Percentiles rank a stretch among this genome's conserved stretches.
phyloP scores from a whole-genome alignment of 164 flowering plant genomes.

The Nelumbo lutea region DNA sequence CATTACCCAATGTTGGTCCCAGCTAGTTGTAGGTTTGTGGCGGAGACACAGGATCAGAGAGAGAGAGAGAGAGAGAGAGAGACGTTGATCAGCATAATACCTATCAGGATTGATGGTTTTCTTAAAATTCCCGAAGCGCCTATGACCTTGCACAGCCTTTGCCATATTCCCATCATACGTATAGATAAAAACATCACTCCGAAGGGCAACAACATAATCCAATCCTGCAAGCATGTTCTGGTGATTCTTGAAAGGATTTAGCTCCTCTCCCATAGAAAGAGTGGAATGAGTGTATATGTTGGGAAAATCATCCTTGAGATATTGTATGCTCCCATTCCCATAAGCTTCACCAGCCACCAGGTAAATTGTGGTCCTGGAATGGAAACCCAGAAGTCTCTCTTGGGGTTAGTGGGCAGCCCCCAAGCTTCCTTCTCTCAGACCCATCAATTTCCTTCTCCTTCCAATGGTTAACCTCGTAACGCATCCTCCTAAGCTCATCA shows the following conservation, averaged over 20 bases:
- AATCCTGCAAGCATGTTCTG: constrained; percentile 96
- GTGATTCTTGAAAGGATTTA: constrained; percentile 77
- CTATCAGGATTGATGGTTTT: constrained; percentile 89
- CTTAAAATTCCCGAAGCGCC: constrained; percentile 90
- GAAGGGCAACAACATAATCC: constrained; percentile 88
- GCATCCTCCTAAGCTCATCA: constrained; percentile 74
- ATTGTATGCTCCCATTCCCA: constrained; percentile 85
- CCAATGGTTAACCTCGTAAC: constrained; percentile 92
- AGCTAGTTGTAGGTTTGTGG: too few species aligned
- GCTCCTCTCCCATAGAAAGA: constrained; percentile 71
- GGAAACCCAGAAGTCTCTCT: constrained; percentile 85
- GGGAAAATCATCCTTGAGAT: constrained; percentile 67
- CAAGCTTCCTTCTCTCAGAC: constrained; percentile 71
- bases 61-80: neutral
- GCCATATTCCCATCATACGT: constrained; percentile 99
- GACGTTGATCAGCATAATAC: constrained; percentile 20
- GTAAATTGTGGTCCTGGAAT: constrained; percentile 70
- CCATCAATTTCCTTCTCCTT: constrained; percentile 98
- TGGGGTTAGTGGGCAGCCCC: constrained; percentile 96
- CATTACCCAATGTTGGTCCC: too few species aligned
- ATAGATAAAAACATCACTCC: constrained; percentile 84
- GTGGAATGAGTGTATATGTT: constrained; percentile 80
- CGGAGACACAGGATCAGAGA: neutral
- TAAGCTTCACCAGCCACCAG: constrained; percentile 97
- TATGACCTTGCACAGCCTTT: constrained; percentile 97